Evolutionary conservation across 2,329 filamentous ascomycete genomes (phyloP), one percentile per base, ranked within the genome.

Genomic region (Domatiomyces globalis): DNA sequence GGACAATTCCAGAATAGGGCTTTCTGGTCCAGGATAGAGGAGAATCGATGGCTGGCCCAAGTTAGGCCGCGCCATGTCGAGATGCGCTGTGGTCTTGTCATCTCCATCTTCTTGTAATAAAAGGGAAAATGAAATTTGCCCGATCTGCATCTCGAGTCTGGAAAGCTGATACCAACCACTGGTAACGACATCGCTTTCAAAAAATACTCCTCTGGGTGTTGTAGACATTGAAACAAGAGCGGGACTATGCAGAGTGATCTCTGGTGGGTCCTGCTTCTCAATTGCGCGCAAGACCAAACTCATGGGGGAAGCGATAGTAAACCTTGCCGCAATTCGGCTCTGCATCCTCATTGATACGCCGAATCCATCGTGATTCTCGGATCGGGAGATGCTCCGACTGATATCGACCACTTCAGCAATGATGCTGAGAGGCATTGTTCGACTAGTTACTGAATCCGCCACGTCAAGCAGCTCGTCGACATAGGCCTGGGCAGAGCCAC

Each of bases 391-490:
- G 15, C 80, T 75, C 0, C 79, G 81, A 18, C 83, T 78, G 0
- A 95, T 71, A 43, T 79, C 71, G 29, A 92, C 69, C 18, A 81
- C 74, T 6, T 76, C 77, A 61, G 95, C 94, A 61, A 94, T 88
- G 49, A 80, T 81, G 0, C 75, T 73, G 59, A 95, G 70, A 0
- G 84, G 79, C 15, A 87, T 77, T 4, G 75, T 76, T 46, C 87
- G 71, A 55, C 87, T 81, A 43, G 79, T 73, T 4, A 83, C 64
- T 56, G 67, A 63, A 33, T 66, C 64, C 0, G 77, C 77, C 10
- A 70, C 70, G 10, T 66, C 61, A 18, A 79, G 67, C 15, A 79
- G 63, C 51, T 69, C 60, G 48, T 70, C 58, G 53, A 69, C 52
- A 58, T 69, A 60, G 55, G 57, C 51, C 58, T 68, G 58, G 63